Percentiles rank a stretch among this genome's conserved stretches.
Conservation (phyloP, 768 basidiomycete species). For the Dacryopinax spathularia region DNA sequence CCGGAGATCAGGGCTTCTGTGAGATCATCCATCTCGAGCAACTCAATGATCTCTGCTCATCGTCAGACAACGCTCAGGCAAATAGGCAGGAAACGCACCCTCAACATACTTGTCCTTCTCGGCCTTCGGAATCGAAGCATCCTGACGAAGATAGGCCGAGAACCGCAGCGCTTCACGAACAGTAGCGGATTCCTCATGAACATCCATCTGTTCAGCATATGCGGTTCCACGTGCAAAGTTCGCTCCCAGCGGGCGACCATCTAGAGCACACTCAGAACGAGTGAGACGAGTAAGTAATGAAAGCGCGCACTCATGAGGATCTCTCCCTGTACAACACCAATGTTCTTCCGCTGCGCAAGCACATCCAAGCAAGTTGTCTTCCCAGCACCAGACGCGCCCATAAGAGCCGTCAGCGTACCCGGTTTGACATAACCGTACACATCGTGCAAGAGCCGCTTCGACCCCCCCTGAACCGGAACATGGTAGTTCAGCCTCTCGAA, state of each 20-base stretch:
- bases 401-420: constrained; percentile 68
- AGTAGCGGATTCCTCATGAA: constrained; percentile 57
- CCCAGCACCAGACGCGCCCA: constrained; percentile 75
- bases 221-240: constrained; percentile 34
- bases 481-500: constrained; percentile 62
- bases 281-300: constrained; percentile 40
- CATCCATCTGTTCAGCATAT: constrained; percentile 78
- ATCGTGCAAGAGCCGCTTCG: constrained; percentile 42
- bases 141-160: constrained; percentile 69
- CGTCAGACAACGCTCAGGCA: background rate
- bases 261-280: constrained; percentile 36
- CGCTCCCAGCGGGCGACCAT: constrained; percentile 10
- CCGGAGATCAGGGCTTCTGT: constrained; percentile 70
- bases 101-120: constrained; percentile 64
- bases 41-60: constrained; percentile 55
- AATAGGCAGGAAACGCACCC: background rate
- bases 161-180: constrained; percentile 70
- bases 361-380: constrained; percentile 56
- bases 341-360: constrained; percentile 38
- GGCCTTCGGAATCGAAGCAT: constrained; percentile 39
- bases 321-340: constrained; percentile 65
- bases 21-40: constrained; percentile 69
- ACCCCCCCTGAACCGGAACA: constrained; percentile 38
- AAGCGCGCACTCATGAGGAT: constrained; percentile 49
- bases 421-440: constrained; percentile 71